Conservation (phyloP, 441 rosid species). For the Mallotus japonicus region DNA sequence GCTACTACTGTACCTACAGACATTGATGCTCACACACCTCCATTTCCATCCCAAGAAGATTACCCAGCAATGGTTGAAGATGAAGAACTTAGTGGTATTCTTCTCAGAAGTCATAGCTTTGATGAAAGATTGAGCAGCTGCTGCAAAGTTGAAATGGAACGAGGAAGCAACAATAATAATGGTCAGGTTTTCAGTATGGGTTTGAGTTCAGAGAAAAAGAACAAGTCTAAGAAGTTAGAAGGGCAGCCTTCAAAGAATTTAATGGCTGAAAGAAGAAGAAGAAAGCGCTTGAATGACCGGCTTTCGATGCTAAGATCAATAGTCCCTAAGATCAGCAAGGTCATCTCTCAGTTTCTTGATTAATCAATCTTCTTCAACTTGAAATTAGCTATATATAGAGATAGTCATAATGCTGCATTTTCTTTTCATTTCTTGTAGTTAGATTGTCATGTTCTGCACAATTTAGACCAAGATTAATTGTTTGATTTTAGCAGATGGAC, state of each 20-base stretch:
- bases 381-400: neutral
- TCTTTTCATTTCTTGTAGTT: neutral
- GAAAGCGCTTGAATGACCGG: constrained; percentile 86
- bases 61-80: constrained; percentile 39
- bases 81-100: constrained; percentile 31
- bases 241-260: constrained; percentile 98
- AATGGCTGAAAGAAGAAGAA: constrained; percentile 91
- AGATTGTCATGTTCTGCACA: constrained; percentile 10
- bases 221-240: constrained; percentile 55
- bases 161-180: constrained; percentile 7
- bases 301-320: constrained; percentile 96
- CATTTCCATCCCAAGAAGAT: constrained; percentile 37
- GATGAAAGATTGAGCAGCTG: constrained; percentile 39
- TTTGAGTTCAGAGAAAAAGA: constrained; percentile 40
- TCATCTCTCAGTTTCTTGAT: constrained; percentile 17
- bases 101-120: constrained; percentile 28
- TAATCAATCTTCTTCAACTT: neutral
- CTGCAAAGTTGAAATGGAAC: constrained; percentile 47
- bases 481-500: constrained; percentile 64
- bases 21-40: constrained; percentile 32
- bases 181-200: constrained; percentile 39
- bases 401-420: neutral
- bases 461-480: constrained; percentile 1
- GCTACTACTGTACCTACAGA: constrained; percentile 21
- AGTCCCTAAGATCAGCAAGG: constrained; percentile 97